phyloP scores from a whole-genome alignment of 495 filamentous ascomycete genomes.

The Aspergillus biplanus region DNA sequence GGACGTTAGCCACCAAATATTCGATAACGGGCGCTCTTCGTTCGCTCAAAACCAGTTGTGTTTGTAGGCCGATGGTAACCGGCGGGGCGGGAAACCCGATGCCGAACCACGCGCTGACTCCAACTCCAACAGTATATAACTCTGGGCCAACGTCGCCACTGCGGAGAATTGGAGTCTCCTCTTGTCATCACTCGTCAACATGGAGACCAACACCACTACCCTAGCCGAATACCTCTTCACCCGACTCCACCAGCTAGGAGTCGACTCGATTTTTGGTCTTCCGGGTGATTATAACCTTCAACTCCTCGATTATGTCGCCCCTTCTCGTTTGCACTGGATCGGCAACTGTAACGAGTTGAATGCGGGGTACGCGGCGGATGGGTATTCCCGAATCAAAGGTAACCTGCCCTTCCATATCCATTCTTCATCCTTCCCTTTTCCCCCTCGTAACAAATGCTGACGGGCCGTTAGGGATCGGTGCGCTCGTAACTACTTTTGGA shows the following conservation, averaged over 20 bases:
- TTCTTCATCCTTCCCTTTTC: slow-evolving; percentile 18
- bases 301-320: slow-evolving; percentile 66
- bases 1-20: no score
- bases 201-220: slow-evolving; percentile 20
- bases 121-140: not conserved
- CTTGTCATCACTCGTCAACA: not conserved
- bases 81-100: not conserved
- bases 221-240: slow-evolving; percentile 67
- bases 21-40: not conserved
- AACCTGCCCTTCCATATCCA: slow-evolving; percentile 31
- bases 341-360: slow-evolving; percentile 81
- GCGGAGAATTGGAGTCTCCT: not conserved
- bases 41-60: not conserved
- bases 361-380: slow-evolving; percentile 79
- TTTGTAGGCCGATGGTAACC: not conserved
- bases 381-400: slow-evolving; percentile 74
- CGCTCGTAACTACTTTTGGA: slow-evolving; percentile 77
- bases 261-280: slow-evolving; percentile 66
- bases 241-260: slow-evolving; percentile 67
- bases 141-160: not conserved
- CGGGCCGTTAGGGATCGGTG: slow-evolving; percentile 29
- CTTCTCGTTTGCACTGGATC: slow-evolving; percentile 67
- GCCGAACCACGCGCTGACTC: not conserved
- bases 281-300: slow-evolving; percentile 77
- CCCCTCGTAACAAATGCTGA: not conserved